These are phyloP conservation scores for Penicillium herquei DNA, from an alignment of 495 filamentous ascomycete species.

Conservation along the genomic window DNA sequence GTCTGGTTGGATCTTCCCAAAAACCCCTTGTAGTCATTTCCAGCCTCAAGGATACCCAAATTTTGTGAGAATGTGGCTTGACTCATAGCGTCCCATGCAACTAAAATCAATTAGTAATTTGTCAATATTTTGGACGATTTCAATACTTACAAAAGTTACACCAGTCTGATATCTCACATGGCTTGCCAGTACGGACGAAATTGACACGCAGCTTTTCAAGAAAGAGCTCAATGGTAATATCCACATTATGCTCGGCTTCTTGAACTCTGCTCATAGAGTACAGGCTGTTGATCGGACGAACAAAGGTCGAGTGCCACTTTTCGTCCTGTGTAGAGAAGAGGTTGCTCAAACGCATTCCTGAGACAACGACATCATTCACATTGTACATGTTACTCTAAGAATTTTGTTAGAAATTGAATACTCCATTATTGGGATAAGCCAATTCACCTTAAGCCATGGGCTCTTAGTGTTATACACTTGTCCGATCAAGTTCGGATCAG, in stretches of 20 bases:
- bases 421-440: neutral
- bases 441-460: conserved; percentile 32
- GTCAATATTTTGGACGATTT: neutral
- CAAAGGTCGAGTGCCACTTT: conserved; percentile 30
- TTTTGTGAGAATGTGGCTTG: conserved; percentile 33
- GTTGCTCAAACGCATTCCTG: conserved; percentile 19
- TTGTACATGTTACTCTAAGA: conserved; percentile 28
- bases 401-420: neutral
- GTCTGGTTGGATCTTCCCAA: conserved; percentile 21
- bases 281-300: conserved; percentile 31
- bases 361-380: conserved; percentile 19
- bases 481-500: conserved; percentile 33
- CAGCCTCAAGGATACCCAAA: conserved; percentile 26
- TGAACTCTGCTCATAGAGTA: conserved; percentile 38
- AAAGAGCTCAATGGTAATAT: conserved; percentile 24
- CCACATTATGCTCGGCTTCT: conserved; percentile 30
- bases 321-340: conserved; percentile 47
- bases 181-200: conserved; percentile 19
- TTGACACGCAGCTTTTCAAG: conserved; percentile 17
- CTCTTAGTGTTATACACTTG: conserved; percentile 29
- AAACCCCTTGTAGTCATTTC: conserved; percentile 20
- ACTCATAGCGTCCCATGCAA: conserved; percentile 39
- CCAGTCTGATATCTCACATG: conserved; percentile 38
- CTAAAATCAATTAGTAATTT: conserved; percentile 10
- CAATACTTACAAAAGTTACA: conserved; percentile 37